Evolutionary conservation across 257 asterid genomes (phyloP).

Genomic region (Voacanga thouarsii): DNA sequence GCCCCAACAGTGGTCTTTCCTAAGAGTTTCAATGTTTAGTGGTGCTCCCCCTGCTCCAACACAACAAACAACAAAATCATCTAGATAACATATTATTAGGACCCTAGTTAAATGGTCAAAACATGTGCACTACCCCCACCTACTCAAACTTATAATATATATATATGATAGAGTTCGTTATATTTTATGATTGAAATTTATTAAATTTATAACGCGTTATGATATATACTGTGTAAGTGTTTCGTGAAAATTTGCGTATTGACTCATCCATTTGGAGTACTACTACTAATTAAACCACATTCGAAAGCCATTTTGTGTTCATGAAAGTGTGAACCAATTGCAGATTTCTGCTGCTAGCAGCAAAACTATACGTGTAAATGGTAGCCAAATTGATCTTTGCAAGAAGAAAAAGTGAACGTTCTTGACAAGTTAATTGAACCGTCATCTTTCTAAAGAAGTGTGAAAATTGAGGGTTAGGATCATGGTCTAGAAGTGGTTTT

Average conservation of each 20-base stretch:
- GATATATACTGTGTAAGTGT: too few species aligned
- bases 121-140: too few species aligned
- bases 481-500: background rate
- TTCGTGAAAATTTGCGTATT: too few species aligned
- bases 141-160: too few species aligned
- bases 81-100: background rate
- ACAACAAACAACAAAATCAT: background rate
- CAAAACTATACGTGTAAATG: background rate
- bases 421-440: background rate
- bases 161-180: too few species aligned
- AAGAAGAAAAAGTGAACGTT: background rate
- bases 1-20: background rate
- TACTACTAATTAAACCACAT: too few species aligned
- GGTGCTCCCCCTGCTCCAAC: slow-evolving; percentile 31
- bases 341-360: background rate
- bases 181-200: too few species aligned
- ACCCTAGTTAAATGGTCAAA: background rate
- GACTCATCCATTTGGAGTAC: too few species aligned
- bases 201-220: too few species aligned
- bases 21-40: slow-evolving; percentile 2
- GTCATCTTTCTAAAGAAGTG: background rate
- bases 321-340: background rate
- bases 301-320: background rate
- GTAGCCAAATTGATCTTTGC: background rate
- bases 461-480: background rate